Conservation (phyloP, 2,329 filamentous ascomycete genomes). For the Nemania diffusa region DNA sequence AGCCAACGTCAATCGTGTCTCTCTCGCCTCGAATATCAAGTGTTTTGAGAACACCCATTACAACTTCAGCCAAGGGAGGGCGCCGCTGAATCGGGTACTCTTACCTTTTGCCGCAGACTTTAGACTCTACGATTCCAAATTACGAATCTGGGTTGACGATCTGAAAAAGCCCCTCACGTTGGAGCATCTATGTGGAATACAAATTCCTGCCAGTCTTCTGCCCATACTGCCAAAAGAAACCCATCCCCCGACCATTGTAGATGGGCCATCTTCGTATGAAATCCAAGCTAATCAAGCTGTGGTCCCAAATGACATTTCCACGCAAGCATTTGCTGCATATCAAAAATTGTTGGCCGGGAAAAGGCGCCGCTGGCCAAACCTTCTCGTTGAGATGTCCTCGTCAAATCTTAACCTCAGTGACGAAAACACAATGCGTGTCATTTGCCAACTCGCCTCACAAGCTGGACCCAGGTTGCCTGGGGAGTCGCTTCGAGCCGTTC, state of each 20-base stretch:
- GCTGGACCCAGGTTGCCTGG: conserved; percentile 58
- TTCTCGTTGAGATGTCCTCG: conserved; percentile 62
- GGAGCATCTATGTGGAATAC: conserved; percentile 43
- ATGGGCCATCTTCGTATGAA: conserved; percentile 64
- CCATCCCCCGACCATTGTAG: conserved; percentile 48
- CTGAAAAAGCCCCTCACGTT: conserved; percentile 43
- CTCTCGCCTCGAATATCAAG: conserved; percentile 48
- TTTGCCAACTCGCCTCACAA: conserved; percentile 65
- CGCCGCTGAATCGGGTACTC: conserved; percentile 40
- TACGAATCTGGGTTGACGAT: conserved; percentile 44
- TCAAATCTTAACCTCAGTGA: conserved; percentile 70
- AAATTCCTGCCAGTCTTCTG: conserved; percentile 36
- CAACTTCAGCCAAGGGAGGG: conserved; percentile 44
- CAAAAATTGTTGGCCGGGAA: conserved; percentile 60
- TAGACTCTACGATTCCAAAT: conserved; percentile 45
- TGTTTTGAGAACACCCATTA: conserved; percentile 50
- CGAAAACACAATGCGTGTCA: conserved; percentile 59
- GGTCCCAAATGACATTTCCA: conserved; percentile 58
- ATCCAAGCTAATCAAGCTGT: conserved; percentile 60
- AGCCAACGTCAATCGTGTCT: conserved; percentile 28
- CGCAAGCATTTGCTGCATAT: conserved; percentile 65
- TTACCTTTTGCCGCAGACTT: conserved; percentile 47
- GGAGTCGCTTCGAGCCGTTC: conserved; percentile 57
- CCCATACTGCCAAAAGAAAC: conserved; percentile 26
- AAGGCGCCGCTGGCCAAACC: conserved; percentile 60